Base-by-base conservation (phyloP, 768 basidiomycete species). In the Mycena sanguinolenta region DNA sequence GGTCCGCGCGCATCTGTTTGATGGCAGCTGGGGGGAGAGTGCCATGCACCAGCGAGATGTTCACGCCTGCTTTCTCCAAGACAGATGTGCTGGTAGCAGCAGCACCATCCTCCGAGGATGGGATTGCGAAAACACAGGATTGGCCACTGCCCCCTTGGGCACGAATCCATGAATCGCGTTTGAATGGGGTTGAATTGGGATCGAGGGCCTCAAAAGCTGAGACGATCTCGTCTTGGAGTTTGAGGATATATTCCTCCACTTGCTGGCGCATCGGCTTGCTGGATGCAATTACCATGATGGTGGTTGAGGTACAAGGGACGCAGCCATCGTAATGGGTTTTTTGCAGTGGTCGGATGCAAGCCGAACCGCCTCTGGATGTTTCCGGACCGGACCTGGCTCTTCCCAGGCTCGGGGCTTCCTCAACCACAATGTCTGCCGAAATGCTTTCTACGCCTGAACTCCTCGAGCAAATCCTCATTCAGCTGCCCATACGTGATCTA, bases 31-130 rank as follows among this genome's bases (percentile, higher is more conserved):
- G 96, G 1, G 97, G 95, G 5, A 99, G 90, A 25, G 83, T 84
- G 27, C 96, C 97, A 75, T 98, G 90, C 1, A 99, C 95, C 77
- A 98, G 85, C 10, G 94, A 95, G 75, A 98, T 92, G 82, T 98
- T 98, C 55, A 98, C 95, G 1, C 98, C 97, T 4, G 93, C 97
- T 80, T 99, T 99, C 80, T 99, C 97, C 74, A 98, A 90, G 30
- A 94, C 83, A 0, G 91, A 84, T 14, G 44, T 60, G 8, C 59
- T 82, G 72, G 64, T 81, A 64, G 75, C 32, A 60, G 77, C 42
- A 10, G 76, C 50, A 65, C 85, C 84, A 21, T 85, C 77, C 58
- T 69, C 53, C 46, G 77, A 74, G 13, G 81, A 77, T 25, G 85
- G 83, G 34, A 84, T 79, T 19, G 90, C 85, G 78, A 98, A 93